Base-by-base conservation (phyloP, 2,329 filamentous ascomycete species). In the Aspergillus novoparasiticus region DNA sequence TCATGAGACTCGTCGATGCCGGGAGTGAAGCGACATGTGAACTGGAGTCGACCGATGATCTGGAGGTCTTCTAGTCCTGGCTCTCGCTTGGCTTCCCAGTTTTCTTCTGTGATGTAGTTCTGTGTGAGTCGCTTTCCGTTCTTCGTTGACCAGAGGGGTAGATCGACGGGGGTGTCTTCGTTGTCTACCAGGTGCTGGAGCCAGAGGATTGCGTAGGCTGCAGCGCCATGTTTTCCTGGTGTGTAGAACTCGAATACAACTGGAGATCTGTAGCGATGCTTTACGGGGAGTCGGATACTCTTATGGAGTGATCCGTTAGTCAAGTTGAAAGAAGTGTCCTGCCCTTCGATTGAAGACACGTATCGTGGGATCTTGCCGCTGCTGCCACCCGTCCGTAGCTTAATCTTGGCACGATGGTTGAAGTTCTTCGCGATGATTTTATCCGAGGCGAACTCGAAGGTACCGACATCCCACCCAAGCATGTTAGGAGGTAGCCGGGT, bases 381-480 rank as follows among this genome's bases (percentile, higher is more conserved):
- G 64, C 91, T 94, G 14, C 94, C 94, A 59, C 94, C 94, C 10
- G 94, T 98, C 41, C 93, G 86, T 69, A 96, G 78, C 70, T 87
- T 88, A 50, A 98, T 81, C 77, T 93, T 93, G 50, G 87, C 80
- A 45, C 84, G 78, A 6, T 87, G 85, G 1, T 83, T 81, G 71
- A 90, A 93, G 55, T 84, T 84, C 16, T 84, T 79, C 0, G 90
- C 87, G 0, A 85, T 84, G 54, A 98, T 88, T 19, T 83, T 85
- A 56, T 92, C 85, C 0, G 90, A 92, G 0, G 86, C 80, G 74
- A 98, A 96, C 73, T 97, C 90, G 73, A 98, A 97, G 0, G 94
- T 97, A 41, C 95, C 95, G 50, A 98, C 92, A 64, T 97, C 93
- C 92, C 94, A 98, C 11, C 94, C 93, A 5, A 97, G 85, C 78